A percentile compares a stretch with the other conserved stretches of the same genome.
phyloP scores from a whole-genome alignment of 306 rosid genomes.

The Urtica urens region DNA sequence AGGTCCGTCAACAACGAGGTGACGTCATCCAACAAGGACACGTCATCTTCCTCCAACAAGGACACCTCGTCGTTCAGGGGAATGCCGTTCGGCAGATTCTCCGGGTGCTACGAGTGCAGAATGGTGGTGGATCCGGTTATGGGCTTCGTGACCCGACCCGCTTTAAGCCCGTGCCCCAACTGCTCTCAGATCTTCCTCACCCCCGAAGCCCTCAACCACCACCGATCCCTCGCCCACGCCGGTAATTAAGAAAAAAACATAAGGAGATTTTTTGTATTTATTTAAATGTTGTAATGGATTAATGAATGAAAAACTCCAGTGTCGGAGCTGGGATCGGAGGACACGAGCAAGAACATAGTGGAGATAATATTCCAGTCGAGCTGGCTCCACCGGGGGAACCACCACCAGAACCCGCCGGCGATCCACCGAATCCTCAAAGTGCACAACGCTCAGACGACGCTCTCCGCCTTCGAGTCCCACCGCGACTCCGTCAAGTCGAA shows the following conservation, averaged over 20 bases:
- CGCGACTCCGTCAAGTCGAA: constrained; percentile 75
- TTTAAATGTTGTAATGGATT: no score
- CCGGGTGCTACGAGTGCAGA: constrained; percentile 89
- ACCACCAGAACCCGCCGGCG: constrained; percentile 47
- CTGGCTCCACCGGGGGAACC: constrained; percentile 94
- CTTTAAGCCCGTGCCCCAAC: constrained; percentile 76
- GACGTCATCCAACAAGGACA: no score
- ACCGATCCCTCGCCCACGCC: constrained; percentile 81
- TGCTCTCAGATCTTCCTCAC: constrained; percentile 89
- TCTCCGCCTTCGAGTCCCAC: constrained; percentile 69
- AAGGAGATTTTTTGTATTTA: neutral
- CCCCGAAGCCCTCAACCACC: constrained; percentile 70
- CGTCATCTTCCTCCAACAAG: constrained; percentile 30
- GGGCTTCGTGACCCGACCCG: constrained; percentile 74
- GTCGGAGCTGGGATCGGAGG: constrained; percentile 83
- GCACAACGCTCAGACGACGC: constrained; percentile 73
- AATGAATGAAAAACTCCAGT: no score
- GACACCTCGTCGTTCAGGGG: constrained; percentile 55
- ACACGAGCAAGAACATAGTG: constrained; percentile 98
- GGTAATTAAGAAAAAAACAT: constrained; percentile 26
- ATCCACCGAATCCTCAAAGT: constrained; percentile 86
- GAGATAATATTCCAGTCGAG: constrained; percentile 95
- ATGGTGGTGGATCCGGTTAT: constrained; percentile 95
- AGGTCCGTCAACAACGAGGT: no score
- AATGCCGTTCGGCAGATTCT: constrained; percentile 85